Evolutionary conservation across 148 eudicot species (phyloP).

Genomic region (Persicaria maculosa): DNA sequence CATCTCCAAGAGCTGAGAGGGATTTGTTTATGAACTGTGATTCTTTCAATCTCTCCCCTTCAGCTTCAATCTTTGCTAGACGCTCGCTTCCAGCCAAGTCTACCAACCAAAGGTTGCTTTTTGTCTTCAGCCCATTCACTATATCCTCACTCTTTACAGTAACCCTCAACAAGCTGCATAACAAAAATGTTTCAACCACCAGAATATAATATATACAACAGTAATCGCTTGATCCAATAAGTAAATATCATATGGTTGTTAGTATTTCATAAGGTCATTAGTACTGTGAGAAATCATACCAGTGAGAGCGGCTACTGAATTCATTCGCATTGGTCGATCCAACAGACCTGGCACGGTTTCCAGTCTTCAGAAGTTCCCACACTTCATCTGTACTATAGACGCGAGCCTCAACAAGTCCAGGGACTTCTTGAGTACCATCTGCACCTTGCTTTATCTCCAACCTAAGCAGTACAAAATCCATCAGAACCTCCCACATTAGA

Average conservation of each 20-base stretch:
- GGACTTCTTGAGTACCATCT: constrained; percentile 93
- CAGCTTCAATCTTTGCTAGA: constrained; percentile 80
- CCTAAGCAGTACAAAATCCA: constrained; percentile 25
- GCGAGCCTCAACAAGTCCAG: constrained; percentile 78
- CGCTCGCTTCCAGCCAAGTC: constrained; percentile 99
- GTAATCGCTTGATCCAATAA: no score
- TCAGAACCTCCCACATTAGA: neutral
- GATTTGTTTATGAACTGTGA: constrained; percentile 95
- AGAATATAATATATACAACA: neutral
- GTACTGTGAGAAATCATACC: constrained; percentile 31
- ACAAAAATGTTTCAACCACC: constrained; percentile 9
- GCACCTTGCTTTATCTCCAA: constrained; percentile 87
- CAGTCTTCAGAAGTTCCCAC: constrained; percentile 75
- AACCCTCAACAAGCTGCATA: constrained; percentile 74
- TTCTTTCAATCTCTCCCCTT: constrained; percentile 94
- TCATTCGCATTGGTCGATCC: constrained; percentile 95
- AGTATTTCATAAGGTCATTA: neutral
- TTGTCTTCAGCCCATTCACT: constrained; percentile 68
- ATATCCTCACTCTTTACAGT: constrained; percentile 61
- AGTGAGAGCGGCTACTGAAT: constrained; percentile 93
- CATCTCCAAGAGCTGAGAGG: constrained; percentile 93
- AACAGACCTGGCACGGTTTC: constrained; percentile 79
- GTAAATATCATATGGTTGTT: no score
- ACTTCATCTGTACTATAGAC: constrained; percentile 70
- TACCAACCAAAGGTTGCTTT: constrained; percentile 91